Base-by-base conservation (phyloP, 495 filamentous ascomycete species). In the Glutinoglossum americanum region DNA sequence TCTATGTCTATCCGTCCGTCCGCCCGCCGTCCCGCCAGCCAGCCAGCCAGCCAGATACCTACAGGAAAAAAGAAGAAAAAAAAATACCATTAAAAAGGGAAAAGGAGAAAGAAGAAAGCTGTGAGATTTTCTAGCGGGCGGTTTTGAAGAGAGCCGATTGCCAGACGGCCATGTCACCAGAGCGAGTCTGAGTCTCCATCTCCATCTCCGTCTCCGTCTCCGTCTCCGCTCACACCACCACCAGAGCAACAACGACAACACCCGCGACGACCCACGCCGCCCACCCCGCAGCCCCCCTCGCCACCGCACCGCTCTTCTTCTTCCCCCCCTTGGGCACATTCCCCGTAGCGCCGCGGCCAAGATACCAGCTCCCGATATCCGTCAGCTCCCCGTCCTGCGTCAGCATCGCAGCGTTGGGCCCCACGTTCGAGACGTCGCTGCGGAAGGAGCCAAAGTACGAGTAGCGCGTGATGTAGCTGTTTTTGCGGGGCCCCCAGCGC, bases 391-490 rank as follows among this genome's bases (percentile, higher is more conserved):
- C 59, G 28, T 45, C 26, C 33, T 60, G 26, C 9, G 54, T 60
- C 23, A 60, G 28, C 55, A 60, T 59, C 28, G 59, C 53, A 0
- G 55, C 55, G n/a, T 60, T 59, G 4, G 33, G 21, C 6, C 59
- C 59, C 0, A 60, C 59, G 51, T 79, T 76, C 5, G 87, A 77
- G 44, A 84, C 75, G 44, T 85, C 87, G 61, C 90, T 86, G 54
- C 92, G 80, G 44, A 81, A 80, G 53, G 92, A 90, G 54, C 92
- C 92, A 66, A 89, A 90, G 61, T 81, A 80, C 13, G 80, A 80
- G 64, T 89, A 89, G 28, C 75, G 75, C 39, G 72, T 74, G 15
- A 86, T 72, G 53, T 68, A 78, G 55, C 68, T 70, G 44, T 19
- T 19, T 27, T 13, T 39, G 28, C 9, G 30, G 9, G 3, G 30